Percentiles rank a stretch among this genome's conserved stretches.
These are phyloP conservation scores for Fusarium sp. DNA, from an alignment of 2,329 filamentous ascomycete species.

Conservation along the genomic window DNA sequence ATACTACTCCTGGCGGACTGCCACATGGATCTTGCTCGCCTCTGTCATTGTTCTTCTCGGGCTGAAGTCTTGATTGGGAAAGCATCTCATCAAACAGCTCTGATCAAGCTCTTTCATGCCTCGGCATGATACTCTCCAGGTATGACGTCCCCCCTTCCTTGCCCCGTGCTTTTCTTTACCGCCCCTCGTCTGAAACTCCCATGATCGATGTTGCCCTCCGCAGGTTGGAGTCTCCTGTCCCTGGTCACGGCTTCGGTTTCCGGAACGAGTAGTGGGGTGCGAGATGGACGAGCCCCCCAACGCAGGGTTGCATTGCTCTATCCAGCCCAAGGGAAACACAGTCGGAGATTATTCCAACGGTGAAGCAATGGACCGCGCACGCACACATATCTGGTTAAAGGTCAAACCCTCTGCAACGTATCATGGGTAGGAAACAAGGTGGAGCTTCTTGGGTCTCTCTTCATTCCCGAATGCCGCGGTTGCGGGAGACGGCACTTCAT, in stretches of 20 bases:
- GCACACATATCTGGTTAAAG: not conserved
- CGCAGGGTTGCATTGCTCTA: slow-evolving; percentile 26
- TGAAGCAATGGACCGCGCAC: not conserved
- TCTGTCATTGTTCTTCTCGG: not conserved
- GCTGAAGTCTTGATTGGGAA: not conserved
- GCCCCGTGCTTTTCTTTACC: not conserved
- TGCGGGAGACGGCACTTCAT: slow-evolving; percentile 22
- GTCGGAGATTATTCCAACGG: slow-evolving; percentile 37
- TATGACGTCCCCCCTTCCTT: slow-evolving; percentile 1
- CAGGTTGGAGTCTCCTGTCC: not conserved
- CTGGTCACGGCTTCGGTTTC: slow-evolving; percentile 33
- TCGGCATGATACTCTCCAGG: not conserved
- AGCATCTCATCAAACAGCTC: not conserved
- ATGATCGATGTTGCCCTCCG: slow-evolving; percentile 2
- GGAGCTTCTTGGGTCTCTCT: not conserved
- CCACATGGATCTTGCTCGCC: not conserved
- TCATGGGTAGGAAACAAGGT: not conserved
- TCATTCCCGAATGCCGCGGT: slow-evolving; percentile 24
- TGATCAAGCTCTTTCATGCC: not conserved
- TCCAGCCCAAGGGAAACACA: slow-evolving; percentile 12
- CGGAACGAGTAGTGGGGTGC: slow-evolving; percentile 44
- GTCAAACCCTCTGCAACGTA: not conserved
- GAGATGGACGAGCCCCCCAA: slow-evolving; percentile 8
- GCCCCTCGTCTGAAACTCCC: slow-evolving; percentile 8
- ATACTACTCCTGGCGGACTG: not conserved